Evolutionary conservation across 352 stramenopile genomes (phyloP).

Genomic region (Pythium myriotylum): DNA sequence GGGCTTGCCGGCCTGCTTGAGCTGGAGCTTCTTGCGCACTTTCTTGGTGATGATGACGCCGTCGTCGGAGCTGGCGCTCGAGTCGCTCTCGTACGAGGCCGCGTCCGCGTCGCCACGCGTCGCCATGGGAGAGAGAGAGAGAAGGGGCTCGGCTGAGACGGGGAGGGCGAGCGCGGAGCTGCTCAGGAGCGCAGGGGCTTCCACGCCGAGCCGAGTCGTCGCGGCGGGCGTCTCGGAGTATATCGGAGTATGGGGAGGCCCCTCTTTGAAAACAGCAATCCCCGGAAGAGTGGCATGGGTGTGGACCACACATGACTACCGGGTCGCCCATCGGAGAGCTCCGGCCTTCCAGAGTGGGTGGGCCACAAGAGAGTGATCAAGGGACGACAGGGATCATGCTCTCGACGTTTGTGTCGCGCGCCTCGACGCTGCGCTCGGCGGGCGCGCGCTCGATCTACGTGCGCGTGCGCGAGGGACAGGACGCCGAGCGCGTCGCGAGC

Average conservation of each 20-base stretch:
- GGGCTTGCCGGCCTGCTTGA: slow-evolving; percentile 43
- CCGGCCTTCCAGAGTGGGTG: not conserved
- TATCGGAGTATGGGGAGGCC: no score
- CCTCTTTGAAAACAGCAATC: no score
- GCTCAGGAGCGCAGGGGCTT: no score
- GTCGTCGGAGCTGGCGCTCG: slow-evolving; percentile 66
- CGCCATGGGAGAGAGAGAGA: slow-evolving; percentile 15
- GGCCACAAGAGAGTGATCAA: slow-evolving; percentile 1
- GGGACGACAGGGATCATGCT: slow-evolving; percentile 16
- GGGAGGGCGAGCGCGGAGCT: no score
- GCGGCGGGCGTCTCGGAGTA: no score
- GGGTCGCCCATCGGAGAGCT: not conserved
- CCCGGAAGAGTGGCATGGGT: not conserved
- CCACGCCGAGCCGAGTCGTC: no score
- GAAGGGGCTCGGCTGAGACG: no score
- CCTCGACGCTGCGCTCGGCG: slow-evolving; percentile 8
- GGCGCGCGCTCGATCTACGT: slow-evolving; percentile 54
- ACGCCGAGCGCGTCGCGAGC: slow-evolving; percentile 52
- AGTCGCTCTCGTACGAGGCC: slow-evolving; percentile 45
- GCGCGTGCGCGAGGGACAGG: slow-evolving; percentile 49
- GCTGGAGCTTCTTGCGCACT: slow-evolving; percentile 59
- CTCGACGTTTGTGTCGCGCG: slow-evolving; percentile 24
- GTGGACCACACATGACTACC: slow-evolving; percentile 2
- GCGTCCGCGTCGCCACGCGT: slow-evolving; percentile 13
- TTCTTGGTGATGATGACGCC: slow-evolving; percentile 75